A percentile compares a stretch with the other conserved stretches of the same genome.
phyloP scores from a whole-genome alignment of 345 rosid genomes.

The Rubroshorea leprosula region DNA sequence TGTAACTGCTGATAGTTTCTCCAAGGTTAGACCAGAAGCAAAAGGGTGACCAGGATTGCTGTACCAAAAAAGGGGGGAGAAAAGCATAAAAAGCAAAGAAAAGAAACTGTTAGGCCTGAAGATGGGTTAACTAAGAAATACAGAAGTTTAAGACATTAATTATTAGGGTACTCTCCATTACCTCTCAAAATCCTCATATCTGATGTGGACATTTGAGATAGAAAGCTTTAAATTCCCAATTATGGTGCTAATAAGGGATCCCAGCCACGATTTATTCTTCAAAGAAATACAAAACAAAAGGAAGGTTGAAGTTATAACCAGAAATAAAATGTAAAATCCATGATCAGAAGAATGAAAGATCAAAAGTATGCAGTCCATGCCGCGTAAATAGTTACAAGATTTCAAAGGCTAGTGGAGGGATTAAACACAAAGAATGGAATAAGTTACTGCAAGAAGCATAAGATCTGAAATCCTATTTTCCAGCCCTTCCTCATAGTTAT shows the following conservation, averaged over 20 bases:
- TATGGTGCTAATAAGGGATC: conserved; percentile 86
- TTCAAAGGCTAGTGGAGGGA: conserved; percentile 1
- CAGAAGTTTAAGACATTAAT: conserved; percentile 3
- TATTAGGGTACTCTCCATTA: conserved; percentile 16
- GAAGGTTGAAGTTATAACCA: conserved; percentile 20
- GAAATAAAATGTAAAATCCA: neutral
- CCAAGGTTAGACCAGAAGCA: conserved; percentile 80
- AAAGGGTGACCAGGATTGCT: conserved; percentile 94
- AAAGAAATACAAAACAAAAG: conserved; percentile 21
- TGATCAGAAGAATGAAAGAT: conserved; percentile 3
- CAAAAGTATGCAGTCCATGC: neutral
- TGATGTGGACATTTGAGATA: conserved; percentile 89
- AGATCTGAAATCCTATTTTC: neutral
- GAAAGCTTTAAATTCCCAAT: conserved; percentile 97
- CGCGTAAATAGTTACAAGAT: neutral
- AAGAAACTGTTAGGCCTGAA: neutral
- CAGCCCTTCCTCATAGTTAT: neutral
- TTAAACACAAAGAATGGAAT: neutral
- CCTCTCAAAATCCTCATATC: conserved; percentile 99
- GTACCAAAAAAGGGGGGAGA: conserved; percentile 14
- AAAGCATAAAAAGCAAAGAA: neutral
- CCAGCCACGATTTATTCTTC: conserved; percentile 95
- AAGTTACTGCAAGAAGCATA: neutral
- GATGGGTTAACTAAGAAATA: conserved; percentile 5
- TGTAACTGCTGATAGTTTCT: conserved; percentile 91